A percentile compares a stretch with the other conserved stretches of the same genome.
Conservation (phyloP, 306 rosid species). For the Dalbergia cochinchinensis region DNA sequence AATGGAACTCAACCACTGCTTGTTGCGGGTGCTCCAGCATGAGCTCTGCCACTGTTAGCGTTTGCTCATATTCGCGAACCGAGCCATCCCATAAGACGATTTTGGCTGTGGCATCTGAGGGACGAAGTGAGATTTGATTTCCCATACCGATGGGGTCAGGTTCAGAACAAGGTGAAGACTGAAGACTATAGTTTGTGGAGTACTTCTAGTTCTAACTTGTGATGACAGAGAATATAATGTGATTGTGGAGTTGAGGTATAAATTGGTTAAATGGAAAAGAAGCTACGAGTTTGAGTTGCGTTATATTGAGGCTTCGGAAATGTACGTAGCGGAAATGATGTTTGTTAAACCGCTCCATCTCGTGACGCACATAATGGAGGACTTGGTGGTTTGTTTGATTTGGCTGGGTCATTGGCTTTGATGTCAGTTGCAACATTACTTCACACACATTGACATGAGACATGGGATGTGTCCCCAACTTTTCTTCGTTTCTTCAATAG, state of each 20-base stretch:
- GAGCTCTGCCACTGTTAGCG: conserved; percentile 74
- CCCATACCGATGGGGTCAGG: conserved; percentile 57
- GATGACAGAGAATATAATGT: neutral
- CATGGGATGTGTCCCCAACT: conserved; percentile 3
- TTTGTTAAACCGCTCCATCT: conserved; percentile 83
- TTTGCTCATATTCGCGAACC: conserved; percentile 60
- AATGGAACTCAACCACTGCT: conserved; percentile 73
- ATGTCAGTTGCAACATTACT: conserved; percentile 49
- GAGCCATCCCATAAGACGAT: conserved; percentile 78
- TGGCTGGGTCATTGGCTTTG: conserved; percentile 38
- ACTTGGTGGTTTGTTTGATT: conserved; percentile 51
- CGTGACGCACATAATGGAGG: conserved; percentile 45
- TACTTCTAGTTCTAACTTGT: neutral
- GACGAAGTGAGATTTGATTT: conserved; percentile 55
- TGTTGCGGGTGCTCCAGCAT: conserved; percentile 90
- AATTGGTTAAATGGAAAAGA: neutral
- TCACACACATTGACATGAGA: conserved; percentile 38
- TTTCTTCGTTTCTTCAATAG: conserved; percentile 3
- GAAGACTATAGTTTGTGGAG: neutral
- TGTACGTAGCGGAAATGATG: conserved; percentile 36
- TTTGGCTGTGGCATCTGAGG: conserved; percentile 46
- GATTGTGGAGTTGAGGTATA: conserved; percentile 11
- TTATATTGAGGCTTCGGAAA: conserved; percentile 23
- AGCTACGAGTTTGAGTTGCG: conserved; percentile 13
- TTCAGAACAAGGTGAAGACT: neutral